A percentile compares a stretch with the other conserved stretches of the same genome.
phyloP scores from a whole-genome alignment of 2,329 filamentous ascomycete species.

The Knufia fluminis region DNA sequence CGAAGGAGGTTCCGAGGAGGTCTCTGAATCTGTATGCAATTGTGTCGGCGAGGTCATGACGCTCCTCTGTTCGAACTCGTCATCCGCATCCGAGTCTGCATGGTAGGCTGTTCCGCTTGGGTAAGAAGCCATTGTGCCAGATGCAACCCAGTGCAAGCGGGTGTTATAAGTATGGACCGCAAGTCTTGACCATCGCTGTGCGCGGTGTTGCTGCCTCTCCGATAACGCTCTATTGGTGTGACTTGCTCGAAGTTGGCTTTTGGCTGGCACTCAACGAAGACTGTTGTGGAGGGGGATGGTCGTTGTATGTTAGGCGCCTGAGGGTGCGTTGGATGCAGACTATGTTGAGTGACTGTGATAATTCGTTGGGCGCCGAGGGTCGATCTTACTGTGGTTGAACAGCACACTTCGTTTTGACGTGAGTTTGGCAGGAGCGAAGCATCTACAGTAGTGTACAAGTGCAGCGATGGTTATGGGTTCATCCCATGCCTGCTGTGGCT shows the following conservation, averaged over 20 bases:
- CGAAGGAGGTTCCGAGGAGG: slow-evolving; percentile 49
- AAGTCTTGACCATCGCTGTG: neutral
- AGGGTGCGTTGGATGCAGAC: too few relatives aligned
- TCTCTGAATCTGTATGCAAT: slow-evolving; percentile 48
- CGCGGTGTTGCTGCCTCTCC: neutral
- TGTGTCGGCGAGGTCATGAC: slow-evolving; percentile 47
- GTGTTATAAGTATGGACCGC: neutral
- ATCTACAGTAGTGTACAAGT: neutral
- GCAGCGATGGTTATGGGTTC: neutral
- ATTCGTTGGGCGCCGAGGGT: neutral
- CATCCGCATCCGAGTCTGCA: slow-evolving; percentile 56
- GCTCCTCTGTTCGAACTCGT: slow-evolving; percentile 52
- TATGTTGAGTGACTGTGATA: neutral
- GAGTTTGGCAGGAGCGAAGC: neutral
- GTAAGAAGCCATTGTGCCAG: slow-evolving; percentile 31
- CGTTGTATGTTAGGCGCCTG: neutral
- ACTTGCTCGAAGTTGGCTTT: neutral
- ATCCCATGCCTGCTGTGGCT: neutral
- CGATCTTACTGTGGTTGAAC: neutral
- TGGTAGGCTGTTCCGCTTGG: slow-evolving; percentile 42
- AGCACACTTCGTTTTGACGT: neutral
- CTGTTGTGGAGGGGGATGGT: neutral
- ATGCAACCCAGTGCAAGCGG: neutral
- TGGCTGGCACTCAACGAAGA: neutral
- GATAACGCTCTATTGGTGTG: neutral